phyloP scores from a whole-genome alignment of 2,329 filamentous ascomycete species.

The Arthrinium phaeospermum region DNA sequence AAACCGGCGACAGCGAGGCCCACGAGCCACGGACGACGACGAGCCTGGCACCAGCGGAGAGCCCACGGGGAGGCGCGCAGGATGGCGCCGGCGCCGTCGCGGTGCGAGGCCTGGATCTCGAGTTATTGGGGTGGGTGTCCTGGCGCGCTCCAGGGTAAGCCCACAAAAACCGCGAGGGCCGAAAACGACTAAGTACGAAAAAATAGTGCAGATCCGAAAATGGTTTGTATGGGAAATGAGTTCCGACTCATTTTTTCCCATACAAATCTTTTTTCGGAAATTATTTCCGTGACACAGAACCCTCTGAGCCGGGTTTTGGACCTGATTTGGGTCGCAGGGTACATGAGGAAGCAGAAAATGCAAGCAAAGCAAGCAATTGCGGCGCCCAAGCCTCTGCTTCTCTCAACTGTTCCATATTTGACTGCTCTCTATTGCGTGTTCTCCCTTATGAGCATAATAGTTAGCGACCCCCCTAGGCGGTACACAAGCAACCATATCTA shows the following conservation, averaged over 20 bases:
- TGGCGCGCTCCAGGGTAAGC: neutral
- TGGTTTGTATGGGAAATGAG: neutral
- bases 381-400: neutral
- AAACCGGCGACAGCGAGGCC: no score
- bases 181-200: neutral
- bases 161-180: no score
- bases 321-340: no score
- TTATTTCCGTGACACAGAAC: no score
- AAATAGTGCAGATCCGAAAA: neutral
- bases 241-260: no score
- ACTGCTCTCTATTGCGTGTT: neutral
- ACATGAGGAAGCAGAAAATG: neutral
- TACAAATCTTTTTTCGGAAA: no score
- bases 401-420: neutral
- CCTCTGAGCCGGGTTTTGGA: no score
- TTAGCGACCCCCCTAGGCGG: no score
- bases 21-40: no score
- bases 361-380: neutral
- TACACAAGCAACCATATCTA: no score
- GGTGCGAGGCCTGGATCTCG: neutral
- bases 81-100: neutral
- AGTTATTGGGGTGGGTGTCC: neutral
- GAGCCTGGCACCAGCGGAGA: no score
- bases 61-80: no score
- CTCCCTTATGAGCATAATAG: neutral